These are phyloP conservation scores for Alloascoidea hylecoeti DNA, from an alignment of 805 yeast species.

Conservation along the genomic window DNA sequence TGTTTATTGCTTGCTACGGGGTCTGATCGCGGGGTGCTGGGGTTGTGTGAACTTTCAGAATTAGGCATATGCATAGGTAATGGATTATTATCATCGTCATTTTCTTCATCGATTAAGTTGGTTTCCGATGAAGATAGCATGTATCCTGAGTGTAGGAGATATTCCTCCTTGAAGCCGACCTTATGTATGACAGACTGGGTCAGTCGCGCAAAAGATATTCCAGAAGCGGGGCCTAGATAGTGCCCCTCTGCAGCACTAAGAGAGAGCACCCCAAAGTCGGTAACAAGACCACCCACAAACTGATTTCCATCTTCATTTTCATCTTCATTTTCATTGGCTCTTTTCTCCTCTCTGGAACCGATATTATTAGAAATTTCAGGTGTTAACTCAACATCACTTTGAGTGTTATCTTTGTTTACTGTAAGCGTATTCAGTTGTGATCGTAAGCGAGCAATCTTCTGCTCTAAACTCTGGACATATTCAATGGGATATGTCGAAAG, in stretches of 20 bases:
- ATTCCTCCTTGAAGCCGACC: slow-evolving; percentile 5
- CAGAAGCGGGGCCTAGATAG: slow-evolving; percentile 11
- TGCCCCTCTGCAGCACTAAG: slow-evolving; percentile 11
- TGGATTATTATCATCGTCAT: no score
- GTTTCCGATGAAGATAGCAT: slow-evolving; percentile 3
- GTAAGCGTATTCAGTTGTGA: not conserved
- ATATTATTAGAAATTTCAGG: no score
- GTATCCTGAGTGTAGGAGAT: slow-evolving; percentile 6
- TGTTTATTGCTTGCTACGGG: no score
- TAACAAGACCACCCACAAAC: slow-evolving; percentile 4
- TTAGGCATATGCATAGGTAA: no score
- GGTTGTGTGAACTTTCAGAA: no score
- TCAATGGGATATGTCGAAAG: slow-evolving; percentile 7
- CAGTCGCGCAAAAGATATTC: slow-evolving; percentile 10
- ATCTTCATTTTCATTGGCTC: not conserved
- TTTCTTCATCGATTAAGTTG: no score
- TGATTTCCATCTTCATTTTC: not conserved
- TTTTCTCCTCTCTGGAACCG: no score
- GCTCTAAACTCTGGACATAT: slow-evolving; percentile 8
- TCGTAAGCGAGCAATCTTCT: not conserved
- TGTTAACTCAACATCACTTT: no score
- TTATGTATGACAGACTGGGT: slow-evolving; percentile 9
- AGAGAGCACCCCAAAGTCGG: slow-evolving; percentile 8
- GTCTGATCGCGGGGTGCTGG: no score
- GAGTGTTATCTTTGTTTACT: no score